Base-by-base conservation (phyloP, 495 filamentous ascomycete genomes). In the Penicillium atrosanguineum region DNA sequence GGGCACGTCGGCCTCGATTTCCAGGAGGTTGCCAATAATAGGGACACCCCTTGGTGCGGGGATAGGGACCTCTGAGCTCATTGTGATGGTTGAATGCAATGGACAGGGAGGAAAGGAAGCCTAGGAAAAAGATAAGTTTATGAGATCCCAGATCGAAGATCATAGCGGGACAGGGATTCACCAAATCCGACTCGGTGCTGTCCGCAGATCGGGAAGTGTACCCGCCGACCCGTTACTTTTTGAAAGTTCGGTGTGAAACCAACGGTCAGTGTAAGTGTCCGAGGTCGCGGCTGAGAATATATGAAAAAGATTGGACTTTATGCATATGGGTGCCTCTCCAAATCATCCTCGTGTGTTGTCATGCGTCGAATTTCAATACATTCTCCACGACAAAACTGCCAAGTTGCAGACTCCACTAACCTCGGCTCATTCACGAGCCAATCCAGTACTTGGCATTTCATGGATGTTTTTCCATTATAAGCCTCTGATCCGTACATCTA, bases 11-110 rank as follows among this genome's bases (percentile, higher is more conserved):
- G 73, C 63, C 52, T 87, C 77, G 41, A 88, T 59, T 46, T 85
- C 81, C 34, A 77, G 76, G 55, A 87, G 64, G 58, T 89, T 89
- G 7, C 86, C 86, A n/a, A 89, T 53, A 20, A 89, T 46, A 0
- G 85, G 86, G 12, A 87, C 60, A 5, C 84, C 83, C n/a, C 74
- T 78, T 8, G 85, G 85, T 31, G 76, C 73, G 3, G 86, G 86
- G 51, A 88, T 87, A 29, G 65, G 70, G 38, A 69, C 48, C 28
- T 60, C 34, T 15, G 59, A 47, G 21, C 19, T 58, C 63, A 63
- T 70, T 36, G 41, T 18, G 21, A n/a, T 49, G 31, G 44, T 29
- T 18, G 39, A 23, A 25, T 25, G 46, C 31, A 21, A 31, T 20
- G 45, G 34, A 47, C 25, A 28, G 25, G n/a, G n/a, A 7, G 18